Base-by-base conservation (phyloP, 257 asterid species). In the Solanum lycopersicoides region DNA sequence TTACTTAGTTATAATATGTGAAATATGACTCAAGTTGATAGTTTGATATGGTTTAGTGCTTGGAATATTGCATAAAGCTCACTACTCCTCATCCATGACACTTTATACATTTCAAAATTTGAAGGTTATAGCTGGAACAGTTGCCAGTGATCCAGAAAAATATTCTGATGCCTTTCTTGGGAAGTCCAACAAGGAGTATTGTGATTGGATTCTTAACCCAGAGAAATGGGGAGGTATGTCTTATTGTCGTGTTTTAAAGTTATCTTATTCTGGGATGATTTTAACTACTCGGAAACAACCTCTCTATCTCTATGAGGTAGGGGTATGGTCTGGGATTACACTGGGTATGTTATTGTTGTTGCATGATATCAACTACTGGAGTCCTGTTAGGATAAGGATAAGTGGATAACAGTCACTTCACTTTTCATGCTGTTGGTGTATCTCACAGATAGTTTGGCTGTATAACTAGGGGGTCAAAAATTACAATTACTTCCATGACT, bases 171-270 rank as follows among this genome's bases (percentile, higher is more conserved):
- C 98, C 73, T 92, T 97, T 86, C 98, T 97, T 71, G 99, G 93
- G 90, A 95, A 95, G 92, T 84, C 96, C 82, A 97, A 95, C 89
- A 89, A 90, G 89, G 99, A 96, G 88, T 97, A 97, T 85, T 95
- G 98, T 87, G 90, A 91, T 53, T 97, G 99, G 99, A 97, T 97
- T 90, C 95, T 95, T 83, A 89, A 93, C 93, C 98, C 99, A 6
- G 99, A 96, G 75, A 97, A 96, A 89, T 97, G 99, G 99, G 99
- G 99, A 93, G 99, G 99, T 97, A 50, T 91, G 93, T 72, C 42
- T 39, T 10, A 45, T 84, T 63, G 39, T 68, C 84, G 39, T 84
- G 65, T 65, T 60, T 35, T 69, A 75, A 42, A 47, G 47, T 86
- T 28, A 53, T 84, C 56, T 23, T 84, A 12, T 42, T 12, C 30